A percentile compares a stretch with the other conserved stretches of the same genome.
These are phyloP conservation scores for Saccharomyces hybrid DNA, from an alignment of 1,139 yeast species.

Conservation along the genomic window DNA sequence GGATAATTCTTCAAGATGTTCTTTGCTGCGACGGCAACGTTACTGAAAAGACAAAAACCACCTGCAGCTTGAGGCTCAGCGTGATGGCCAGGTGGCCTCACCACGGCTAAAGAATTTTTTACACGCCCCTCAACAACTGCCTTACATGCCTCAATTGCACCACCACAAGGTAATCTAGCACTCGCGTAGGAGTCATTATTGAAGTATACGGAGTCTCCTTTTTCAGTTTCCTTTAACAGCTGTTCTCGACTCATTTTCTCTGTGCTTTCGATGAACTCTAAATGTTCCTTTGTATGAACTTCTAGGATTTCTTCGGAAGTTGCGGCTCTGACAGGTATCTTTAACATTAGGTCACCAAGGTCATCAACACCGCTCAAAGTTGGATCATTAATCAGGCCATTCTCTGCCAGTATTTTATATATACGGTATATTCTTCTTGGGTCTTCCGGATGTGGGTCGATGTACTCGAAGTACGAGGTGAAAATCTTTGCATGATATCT, in stretches of 20 bases:
- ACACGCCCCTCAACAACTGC: slow-evolving; percentile 92
- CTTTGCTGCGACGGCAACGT: slow-evolving; percentile 95
- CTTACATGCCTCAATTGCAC: slow-evolving; percentile 90
- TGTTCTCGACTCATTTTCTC: slow-evolving; percentile 72
- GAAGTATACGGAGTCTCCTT: slow-evolving; percentile 90
- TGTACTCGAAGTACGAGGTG: slow-evolving; percentile 85
- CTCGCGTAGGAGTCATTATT: slow-evolving; percentile 84
- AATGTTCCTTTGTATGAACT: slow-evolving; percentile 79
- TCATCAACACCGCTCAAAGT: slow-evolving; percentile 72
- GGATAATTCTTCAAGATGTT: slow-evolving; percentile 76
- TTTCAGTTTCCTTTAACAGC: slow-evolving; percentile 75
- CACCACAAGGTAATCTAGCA: slow-evolving; percentile 92
- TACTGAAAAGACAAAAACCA: slow-evolving; percentile 91
- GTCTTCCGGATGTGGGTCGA: slow-evolving; percentile 98
- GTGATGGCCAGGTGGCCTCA: slow-evolving; percentile 98
- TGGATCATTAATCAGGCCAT: slow-evolving; percentile 79
- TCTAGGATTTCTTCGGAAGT: slow-evolving; percentile 73
- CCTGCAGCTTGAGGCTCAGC: slow-evolving; percentile 97
- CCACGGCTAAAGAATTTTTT: slow-evolving; percentile 87
- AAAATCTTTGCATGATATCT: slow-evolving; percentile 92
- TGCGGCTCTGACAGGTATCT: slow-evolving; percentile 88
- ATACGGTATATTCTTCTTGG: slow-evolving; percentile 93
- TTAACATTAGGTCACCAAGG: slow-evolving; percentile 77
- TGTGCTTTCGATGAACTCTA: slow-evolving; percentile 68
- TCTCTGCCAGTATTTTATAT: slow-evolving; percentile 87